These are phyloP conservation scores for Nicotiana undulata DNA, from an alignment of 257 asterid species.

Conservation along the genomic window DNA sequence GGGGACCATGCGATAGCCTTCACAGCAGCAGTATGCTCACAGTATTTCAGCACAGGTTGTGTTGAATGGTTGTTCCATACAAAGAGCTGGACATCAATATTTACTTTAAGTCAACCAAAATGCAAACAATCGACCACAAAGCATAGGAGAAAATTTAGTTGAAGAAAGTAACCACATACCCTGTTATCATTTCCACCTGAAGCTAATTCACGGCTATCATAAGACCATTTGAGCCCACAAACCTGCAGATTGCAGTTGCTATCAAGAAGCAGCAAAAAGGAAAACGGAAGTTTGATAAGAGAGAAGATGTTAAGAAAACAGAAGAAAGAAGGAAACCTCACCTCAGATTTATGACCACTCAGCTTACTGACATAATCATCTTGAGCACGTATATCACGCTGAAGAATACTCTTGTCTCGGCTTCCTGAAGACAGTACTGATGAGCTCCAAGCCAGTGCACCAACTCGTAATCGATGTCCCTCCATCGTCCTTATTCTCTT, in stretches of 20 bases:
- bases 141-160: neutral
- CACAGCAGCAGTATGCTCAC: slow-evolving; percentile 97
- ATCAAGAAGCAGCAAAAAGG: neutral
- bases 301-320: slow-evolving; percentile 1
- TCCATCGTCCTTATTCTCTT: slow-evolving; percentile 89
- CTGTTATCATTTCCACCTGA: slow-evolving; percentile 96
- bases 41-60: slow-evolving; percentile 75
- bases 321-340: slow-evolving; percentile 18
- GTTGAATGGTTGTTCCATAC: slow-evolving; percentile 93
- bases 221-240: slow-evolving; percentile 98
- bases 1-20: slow-evolving; percentile 99
- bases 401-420: slow-evolving; percentile 90
- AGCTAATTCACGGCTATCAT: slow-evolving; percentile 89
- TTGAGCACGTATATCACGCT: slow-evolving; percentile 72
- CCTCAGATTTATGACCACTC: slow-evolving; percentile 96
- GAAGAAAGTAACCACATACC: slow-evolving; percentile 31
- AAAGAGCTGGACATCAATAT: slow-evolving; percentile 45
- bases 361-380: slow-evolving; percentile 76
- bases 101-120: neutral
- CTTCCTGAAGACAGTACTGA: slow-evolving; percentile 81
- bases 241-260: slow-evolving; percentile 39
- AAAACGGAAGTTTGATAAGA: neutral
- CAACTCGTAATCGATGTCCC: slow-evolving; percentile 86
- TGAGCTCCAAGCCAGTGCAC: slow-evolving; percentile 96
- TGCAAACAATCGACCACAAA: neutral